Base-by-base conservation (phyloP, 2,329 filamentous ascomycete species). In the Aspergillus uvarum region DNA sequence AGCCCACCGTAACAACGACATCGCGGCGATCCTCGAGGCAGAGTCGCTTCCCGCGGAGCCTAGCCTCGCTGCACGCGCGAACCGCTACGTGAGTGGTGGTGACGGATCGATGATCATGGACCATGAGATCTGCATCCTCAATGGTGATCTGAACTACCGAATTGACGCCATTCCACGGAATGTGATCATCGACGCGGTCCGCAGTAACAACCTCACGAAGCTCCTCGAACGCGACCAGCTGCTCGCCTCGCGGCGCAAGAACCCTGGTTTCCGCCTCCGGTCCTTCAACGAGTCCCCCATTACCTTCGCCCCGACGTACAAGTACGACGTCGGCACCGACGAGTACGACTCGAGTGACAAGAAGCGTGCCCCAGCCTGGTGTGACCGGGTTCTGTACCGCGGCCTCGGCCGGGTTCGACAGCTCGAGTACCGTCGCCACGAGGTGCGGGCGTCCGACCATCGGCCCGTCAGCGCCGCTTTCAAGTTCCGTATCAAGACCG, bases 101-200 rank as follows among this genome's bases (percentile, higher is more conserved):
- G 95, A 99, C 72, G 95, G 95, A 6, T 89, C 87, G 47, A 92
- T 97, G 89, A 91, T 99, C 60, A 82, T 98, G 59, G 95, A 99
- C 71, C 95, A 99, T 72, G 95, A 99, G 77, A 89, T 99, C n/a
- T 97, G 94, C 74, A 87, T 99, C 51, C 79, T 98, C 47, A 98
- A 98, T 69, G 95, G 95, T 29, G 95, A 99, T 74, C 83, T 99
- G 53, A 99, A 99, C 77, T 99, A 99, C 76, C 92, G 95, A 63
- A 98, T 99, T 70, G 95, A 99, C 74, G 92, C 93, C 24, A 97
- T 98, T 86, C 92, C 92, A 19, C 90, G 95, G 53, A 92, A 98
- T 70, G 92, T 91, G 0, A 94, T 99, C 3, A 89, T 98, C 57
- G 89, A 88, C 61, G 92, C 92, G 1, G 86, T 98, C 54, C 89